A percentile compares a stretch with the other conserved stretches of the same genome.
Conservation (phyloP, 2,329 filamentous ascomycete genomes). For the Zasmidium angulare region DNA sequence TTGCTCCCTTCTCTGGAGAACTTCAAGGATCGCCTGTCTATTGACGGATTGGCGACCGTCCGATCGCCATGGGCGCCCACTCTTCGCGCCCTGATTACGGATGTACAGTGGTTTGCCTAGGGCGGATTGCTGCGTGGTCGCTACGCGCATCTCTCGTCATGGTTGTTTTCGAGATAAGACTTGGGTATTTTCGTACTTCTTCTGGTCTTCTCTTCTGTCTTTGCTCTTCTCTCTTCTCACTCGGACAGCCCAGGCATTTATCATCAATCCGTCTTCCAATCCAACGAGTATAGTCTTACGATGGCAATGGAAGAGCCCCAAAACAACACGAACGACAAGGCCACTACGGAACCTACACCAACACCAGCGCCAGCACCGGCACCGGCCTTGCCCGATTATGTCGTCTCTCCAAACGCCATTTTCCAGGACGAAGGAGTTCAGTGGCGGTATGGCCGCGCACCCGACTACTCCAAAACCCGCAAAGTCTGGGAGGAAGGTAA, state of each 20-base stretch:
- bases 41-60: background rate
- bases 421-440: constrained; percentile 53
- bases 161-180: background rate
- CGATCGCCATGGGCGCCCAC: background rate
- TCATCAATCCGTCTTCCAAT: background rate
- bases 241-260: too few relatives aligned
- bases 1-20: background rate
- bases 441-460: constrained; percentile 62
- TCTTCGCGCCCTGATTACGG: background rate
- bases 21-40: background rate
- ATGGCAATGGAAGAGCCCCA: constrained; percentile 32
- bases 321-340: constrained; percentile 6
- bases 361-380: too few relatives aligned
- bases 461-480: constrained; percentile 65
- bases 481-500: constrained; percentile 60
- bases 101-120: background rate
- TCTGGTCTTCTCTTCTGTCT: background rate
- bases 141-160: background rate
- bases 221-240: background rate
- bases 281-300: background rate
- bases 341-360: constrained; percentile 29
- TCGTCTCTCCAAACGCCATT: constrained; percentile 59
- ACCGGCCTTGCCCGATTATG: constrained; percentile 55
- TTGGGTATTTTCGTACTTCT: background rate
- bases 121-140: background rate